Percentiles rank a stretch among this genome's conserved stretches.
Evolutionary conservation across 2,329 filamentous ascomycete species (phyloP).

Genomic region (Cladosporium sp.): DNA sequence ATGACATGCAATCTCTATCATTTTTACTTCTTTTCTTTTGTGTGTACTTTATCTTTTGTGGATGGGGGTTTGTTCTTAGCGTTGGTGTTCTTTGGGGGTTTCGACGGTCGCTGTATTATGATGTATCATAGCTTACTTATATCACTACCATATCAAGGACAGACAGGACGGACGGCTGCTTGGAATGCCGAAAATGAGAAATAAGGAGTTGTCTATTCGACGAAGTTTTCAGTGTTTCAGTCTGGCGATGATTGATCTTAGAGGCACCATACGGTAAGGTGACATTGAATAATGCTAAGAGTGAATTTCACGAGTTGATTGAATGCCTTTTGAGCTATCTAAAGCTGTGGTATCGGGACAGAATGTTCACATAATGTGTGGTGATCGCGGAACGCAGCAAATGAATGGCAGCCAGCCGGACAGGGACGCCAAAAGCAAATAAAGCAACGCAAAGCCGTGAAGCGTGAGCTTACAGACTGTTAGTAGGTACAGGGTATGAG

Average conservation of each 20-base stretch:
- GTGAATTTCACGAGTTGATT: too few species aligned
- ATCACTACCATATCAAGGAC: slow-evolving; percentile 1
- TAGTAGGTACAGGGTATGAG: neutral
- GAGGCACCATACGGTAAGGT: too few species aligned
- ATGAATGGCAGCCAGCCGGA: slow-evolving; percentile 9
- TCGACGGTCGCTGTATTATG: slow-evolving; percentile 1
- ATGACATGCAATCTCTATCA: neutral
- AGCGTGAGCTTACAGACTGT: neutral
- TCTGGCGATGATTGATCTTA: too few species aligned
- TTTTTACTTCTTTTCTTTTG: neutral
- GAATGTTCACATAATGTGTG: too few species aligned
- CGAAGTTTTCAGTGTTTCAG: too few species aligned
- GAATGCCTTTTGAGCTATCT: too few species aligned
- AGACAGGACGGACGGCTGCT: slow-evolving; percentile 5
- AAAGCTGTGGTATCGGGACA: too few species aligned
- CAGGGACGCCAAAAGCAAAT: slow-evolving; percentile 5
- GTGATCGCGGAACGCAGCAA: neutral
- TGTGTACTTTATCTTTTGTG: neutral
- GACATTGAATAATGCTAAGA: too few species aligned
- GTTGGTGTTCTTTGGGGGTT: slow-evolving; percentile 3
- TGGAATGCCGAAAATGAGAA: too few species aligned
- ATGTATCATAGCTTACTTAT: slow-evolving; percentile 8
- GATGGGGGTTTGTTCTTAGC: neutral
- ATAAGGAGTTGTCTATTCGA: too few species aligned
- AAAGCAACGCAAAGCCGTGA: neutral